Conservation (phyloP, 2,329 filamentous ascomycete genomes). For the Penicillium crustosum region DNA sequence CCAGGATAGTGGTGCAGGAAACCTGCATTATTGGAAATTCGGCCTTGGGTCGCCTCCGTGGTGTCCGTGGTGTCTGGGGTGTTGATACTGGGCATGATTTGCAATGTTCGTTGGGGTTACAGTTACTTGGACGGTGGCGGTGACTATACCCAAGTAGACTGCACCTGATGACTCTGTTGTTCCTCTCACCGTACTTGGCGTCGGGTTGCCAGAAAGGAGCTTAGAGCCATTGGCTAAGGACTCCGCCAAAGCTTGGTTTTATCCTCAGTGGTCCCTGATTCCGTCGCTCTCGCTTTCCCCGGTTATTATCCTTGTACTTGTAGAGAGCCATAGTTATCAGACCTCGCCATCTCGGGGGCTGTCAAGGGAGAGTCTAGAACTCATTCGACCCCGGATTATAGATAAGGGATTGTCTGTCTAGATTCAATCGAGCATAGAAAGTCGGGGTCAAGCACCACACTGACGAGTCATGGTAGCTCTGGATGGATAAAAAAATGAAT, state of each 20-base stretch:
- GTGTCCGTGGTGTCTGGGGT: background rate
- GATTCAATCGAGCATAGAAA: background rate
- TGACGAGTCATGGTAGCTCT: background rate
- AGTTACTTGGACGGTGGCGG: background rate
- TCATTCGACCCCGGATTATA: background rate
- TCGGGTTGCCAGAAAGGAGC: background rate
- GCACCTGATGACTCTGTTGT: background rate
- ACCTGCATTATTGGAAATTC: constrained; percentile 14
- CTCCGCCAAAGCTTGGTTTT: background rate
- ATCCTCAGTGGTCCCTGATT: background rate
- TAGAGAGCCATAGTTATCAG: background rate
- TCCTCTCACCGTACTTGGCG: constrained; percentile 4
- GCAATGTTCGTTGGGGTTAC: background rate
- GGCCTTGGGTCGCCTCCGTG: background rate
- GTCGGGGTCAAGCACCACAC: background rate
- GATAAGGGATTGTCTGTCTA: background rate
- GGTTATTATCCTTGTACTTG: background rate
- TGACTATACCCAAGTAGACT: background rate
- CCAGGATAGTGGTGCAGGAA: constrained; percentile 12
- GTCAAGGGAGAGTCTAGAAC: constrained; percentile 1
- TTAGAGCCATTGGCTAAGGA: background rate
- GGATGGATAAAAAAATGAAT: no score
- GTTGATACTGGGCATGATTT: background rate
- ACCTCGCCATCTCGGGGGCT: background rate
- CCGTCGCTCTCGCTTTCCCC: background rate